A percentile compares a stretch with the other conserved stretches of the same genome.
These are phyloP conservation scores for Rhodotorula sp. DNA, from an alignment of 1,284 basidiomycete species.

Conservation along the genomic window DNA sequence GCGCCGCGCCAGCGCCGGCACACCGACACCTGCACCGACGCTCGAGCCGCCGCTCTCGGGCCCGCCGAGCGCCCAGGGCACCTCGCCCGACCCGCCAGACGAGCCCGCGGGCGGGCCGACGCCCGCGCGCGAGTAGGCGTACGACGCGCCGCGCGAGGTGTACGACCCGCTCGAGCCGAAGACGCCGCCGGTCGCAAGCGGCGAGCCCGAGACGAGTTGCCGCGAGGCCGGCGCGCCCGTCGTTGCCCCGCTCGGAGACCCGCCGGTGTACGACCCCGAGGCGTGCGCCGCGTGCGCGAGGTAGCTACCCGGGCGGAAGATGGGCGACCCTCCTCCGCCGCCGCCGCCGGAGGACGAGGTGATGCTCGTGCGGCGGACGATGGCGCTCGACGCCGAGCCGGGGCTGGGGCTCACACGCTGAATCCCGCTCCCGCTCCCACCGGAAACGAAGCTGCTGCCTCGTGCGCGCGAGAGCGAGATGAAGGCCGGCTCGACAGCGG, in stretches of 20 bases:
- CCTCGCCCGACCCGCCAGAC: conserved; percentile 1
- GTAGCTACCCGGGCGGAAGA: conserved; percentile 37
- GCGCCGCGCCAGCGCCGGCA: neutral
- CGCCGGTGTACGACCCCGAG: conserved; percentile 3
- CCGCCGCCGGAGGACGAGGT: neutral
- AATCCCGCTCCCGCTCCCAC: neutral
- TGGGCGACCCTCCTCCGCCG: conserved; percentile 16
- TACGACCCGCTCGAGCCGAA: conserved; percentile 17
- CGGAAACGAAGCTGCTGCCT: conserved; percentile 7
- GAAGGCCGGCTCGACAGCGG: conserved; percentile 37
- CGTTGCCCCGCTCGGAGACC: neutral
- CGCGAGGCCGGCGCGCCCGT: conserved; percentile 1
- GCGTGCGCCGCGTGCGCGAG: conserved; percentile 10
- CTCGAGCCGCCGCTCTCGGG: neutral
- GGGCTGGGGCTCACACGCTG: conserved; percentile 16
- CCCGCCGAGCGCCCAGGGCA: neutral
- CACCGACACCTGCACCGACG: neutral
- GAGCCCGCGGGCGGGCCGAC: conserved; percentile 2
- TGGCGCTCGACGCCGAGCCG: neutral
- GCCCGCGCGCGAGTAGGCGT: neutral
- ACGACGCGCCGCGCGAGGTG: conserved; percentile 14
- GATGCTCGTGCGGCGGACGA: conserved; percentile 9
- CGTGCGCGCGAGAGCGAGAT: conserved; percentile 34
- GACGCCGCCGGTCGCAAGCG: too few relatives aligned
- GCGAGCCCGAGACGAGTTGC: conserved; percentile 15